A percentile compares a stretch with the other conserved stretches of the same genome.
Conservation (phyloP, 2,329 filamentous ascomycete genomes). For the Diplocarpon mali region DNA sequence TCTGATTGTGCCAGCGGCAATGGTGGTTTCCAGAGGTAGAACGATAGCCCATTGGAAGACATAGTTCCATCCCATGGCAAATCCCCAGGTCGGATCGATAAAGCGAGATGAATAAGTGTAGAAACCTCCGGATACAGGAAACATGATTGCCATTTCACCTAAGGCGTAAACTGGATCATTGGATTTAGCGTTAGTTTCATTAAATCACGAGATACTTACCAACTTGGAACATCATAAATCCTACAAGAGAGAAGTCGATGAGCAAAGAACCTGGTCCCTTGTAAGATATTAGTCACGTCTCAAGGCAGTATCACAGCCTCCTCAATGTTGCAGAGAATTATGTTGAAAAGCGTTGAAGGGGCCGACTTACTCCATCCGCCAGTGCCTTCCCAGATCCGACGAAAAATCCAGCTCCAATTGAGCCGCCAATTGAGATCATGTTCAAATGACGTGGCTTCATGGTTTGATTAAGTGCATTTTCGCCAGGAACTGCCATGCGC, state of each 20-base stretch:
- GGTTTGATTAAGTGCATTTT: constrained; percentile 54
- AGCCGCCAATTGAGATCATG: constrained; percentile 94
- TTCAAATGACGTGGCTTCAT: constrained; percentile 78
- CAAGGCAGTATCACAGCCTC: not conserved
- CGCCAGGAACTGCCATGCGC: constrained; percentile 19
- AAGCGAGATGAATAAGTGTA: constrained; percentile 85
- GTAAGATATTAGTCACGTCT: not conserved
- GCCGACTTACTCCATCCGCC: constrained; percentile 38
- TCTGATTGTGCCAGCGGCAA: constrained; percentile 68
- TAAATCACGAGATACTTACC: constrained; percentile 6
- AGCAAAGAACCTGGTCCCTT: constrained; percentile 63
- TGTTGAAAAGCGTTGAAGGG: not conserved
- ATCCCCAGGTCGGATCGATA: constrained; percentile 88
- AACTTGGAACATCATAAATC: constrained; percentile 63
- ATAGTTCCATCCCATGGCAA: constrained; percentile 90
- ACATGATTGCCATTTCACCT: constrained; percentile 80
- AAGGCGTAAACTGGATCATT: constrained; percentile 76
- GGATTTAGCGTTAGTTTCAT: not conserved
- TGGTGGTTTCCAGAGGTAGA: constrained; percentile 74
- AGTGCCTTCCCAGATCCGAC: constrained; percentile 69
- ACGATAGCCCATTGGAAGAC: constrained; percentile 78
- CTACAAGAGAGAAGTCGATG: constrained; percentile 66
- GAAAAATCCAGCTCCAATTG: constrained; percentile 80
- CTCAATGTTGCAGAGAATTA: not conserved
- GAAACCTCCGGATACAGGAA: constrained; percentile 83